These are phyloP conservation scores for Przewalskia tangutica DNA, from an alignment of 257 asterid genomes.

Conservation along the genomic window DNA sequence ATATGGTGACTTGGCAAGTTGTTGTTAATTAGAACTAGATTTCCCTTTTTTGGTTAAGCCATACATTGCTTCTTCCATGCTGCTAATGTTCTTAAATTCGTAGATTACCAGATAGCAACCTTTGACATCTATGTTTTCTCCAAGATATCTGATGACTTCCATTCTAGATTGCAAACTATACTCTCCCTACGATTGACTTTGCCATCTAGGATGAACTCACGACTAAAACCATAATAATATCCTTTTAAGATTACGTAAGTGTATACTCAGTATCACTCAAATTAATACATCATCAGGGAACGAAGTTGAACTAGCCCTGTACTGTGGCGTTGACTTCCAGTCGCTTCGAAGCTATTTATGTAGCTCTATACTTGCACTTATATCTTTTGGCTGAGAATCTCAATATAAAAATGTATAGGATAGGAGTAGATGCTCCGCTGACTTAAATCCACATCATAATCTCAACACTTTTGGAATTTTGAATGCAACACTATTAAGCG, in stretches of 20 bases:
- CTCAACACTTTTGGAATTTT: background rate
- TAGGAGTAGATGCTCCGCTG: background rate
- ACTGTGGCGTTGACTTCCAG: background rate
- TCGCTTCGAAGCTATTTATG: background rate
- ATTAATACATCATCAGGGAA: background rate
- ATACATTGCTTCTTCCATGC: background rate
- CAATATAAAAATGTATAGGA: background rate
- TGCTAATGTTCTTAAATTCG: background rate
- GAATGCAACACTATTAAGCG: background rate
- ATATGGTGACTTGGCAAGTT: background rate
- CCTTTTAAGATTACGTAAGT: background rate
- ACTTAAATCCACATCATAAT: background rate
- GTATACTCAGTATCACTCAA: background rate
- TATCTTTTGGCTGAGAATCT: background rate
- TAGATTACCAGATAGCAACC: background rate
- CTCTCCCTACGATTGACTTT: background rate
- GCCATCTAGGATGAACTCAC: background rate
- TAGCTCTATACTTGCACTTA: background rate
- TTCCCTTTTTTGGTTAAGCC: background rate
- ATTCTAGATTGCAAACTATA: background rate
- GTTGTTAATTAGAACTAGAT: background rate
- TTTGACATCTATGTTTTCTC: background rate
- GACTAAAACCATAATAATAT: background rate
- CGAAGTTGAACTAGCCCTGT: background rate
- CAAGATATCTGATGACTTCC: background rate